These are phyloP conservation scores for Punica granatum DNA, from an alignment of 345 rosid species.

Conservation along the genomic window DNA sequence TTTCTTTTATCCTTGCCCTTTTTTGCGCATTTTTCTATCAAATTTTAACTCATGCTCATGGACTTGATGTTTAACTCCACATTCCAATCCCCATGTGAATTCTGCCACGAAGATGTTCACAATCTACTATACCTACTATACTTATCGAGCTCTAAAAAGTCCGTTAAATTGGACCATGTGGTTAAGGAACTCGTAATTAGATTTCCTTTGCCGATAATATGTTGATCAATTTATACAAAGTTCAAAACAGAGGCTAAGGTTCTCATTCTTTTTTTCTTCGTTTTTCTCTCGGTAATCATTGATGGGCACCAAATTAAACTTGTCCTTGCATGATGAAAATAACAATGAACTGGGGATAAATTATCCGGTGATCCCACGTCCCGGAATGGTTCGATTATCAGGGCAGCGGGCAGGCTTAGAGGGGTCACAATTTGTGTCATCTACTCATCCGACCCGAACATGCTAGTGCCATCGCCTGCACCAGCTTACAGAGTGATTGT, in stretches of 20 bases:
- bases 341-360: background rate
- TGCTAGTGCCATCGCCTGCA: background rate
- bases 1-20: background rate
- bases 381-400: constrained; percentile 11
- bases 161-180: too few relatives aligned
- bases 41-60: background rate
- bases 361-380: background rate
- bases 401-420: background rate
- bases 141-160: too few relatives aligned
- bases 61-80: too few relatives aligned
- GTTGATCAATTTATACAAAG: too few relatives aligned
- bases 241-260: too few relatives aligned
- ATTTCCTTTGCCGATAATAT: too few relatives aligned
- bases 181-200: too few relatives aligned
- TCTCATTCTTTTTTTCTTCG: too few relatives aligned
- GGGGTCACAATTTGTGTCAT: constrained; percentile 5
- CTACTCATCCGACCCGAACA: background rate
- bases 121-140: too few relatives aligned
- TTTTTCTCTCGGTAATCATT: background rate
- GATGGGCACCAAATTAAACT: background rate
- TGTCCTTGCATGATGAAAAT: background rate
- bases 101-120: too few relatives aligned
- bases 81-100: too few relatives aligned
- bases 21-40: background rate
- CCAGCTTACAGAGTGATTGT: background rate